A percentile compares a stretch with the other conserved stretches of the same genome.
Conservation (phyloP, 1,284 basidiomycete species). For the Boletus semigastroideus region DNA sequence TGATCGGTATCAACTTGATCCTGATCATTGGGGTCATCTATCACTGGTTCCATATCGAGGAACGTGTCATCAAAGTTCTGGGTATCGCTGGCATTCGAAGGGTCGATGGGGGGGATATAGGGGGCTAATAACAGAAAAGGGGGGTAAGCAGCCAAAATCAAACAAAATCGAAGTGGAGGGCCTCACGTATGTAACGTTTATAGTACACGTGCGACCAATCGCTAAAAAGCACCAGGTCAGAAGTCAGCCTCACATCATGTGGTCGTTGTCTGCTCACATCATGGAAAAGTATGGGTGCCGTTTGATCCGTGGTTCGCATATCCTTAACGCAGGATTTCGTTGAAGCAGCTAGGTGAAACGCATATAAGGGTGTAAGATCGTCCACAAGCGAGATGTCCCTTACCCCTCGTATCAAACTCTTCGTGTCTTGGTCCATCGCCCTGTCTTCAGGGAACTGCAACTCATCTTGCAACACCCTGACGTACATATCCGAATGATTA, state of each 20-base stretch:
- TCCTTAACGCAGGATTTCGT: conserved; percentile 86
- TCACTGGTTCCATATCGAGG: conserved; percentile 89
- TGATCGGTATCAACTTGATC: conserved; percentile 65
- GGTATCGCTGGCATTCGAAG: conserved; percentile 90
- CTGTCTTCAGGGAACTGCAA: conserved; percentile 87
- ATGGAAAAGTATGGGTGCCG: conserved; percentile 94
- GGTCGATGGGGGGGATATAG: conserved; percentile 95
- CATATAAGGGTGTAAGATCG: conserved; percentile 17
- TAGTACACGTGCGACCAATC: conserved; percentile 94
- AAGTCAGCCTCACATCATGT: conserved; percentile 5
- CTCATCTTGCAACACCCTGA: conserved; percentile 85
- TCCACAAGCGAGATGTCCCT: conserved; percentile 29
- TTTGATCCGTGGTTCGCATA: conserved; percentile 92
- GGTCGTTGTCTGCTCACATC: conserved; percentile 63
- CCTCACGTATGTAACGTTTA: conserved; percentile 88
- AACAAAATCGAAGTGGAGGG: conserved; percentile 7
- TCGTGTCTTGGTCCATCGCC: conserved; percentile 91
- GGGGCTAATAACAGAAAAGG: conserved; percentile 59
- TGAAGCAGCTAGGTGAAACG: conserved; percentile 69
- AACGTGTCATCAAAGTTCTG: conserved; percentile 98
- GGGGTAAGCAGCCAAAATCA: conserved; percentile 15
- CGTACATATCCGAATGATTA: conserved; percentile 95
- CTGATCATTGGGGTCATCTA: conserved; percentile 67
- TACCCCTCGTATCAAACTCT: conserved; percentile 91
- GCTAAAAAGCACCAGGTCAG: conserved; percentile 41